Percentiles rank a stretch among this genome's conserved stretches.
phyloP scores from a whole-genome alignment of 2,329 filamentous ascomycete genomes.

The Exophiala bonariae region DNA sequence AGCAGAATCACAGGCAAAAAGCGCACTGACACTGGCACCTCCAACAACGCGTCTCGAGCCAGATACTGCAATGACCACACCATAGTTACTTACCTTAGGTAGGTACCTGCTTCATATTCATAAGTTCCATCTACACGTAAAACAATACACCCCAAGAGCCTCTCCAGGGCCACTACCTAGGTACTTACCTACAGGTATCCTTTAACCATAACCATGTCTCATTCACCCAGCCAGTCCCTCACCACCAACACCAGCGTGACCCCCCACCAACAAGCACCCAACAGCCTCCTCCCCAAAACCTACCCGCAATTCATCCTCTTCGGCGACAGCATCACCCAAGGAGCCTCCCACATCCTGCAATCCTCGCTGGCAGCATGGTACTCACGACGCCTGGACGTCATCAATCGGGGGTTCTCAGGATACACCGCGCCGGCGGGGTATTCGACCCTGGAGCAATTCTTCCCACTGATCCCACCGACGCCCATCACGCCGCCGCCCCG shows the following conservation, averaged over 20 bases:
- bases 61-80: no score
- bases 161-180: no score
- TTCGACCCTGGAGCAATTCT: constrained; percentile 18
- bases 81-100: no score
- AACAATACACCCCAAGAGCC: no score
- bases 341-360: constrained; percentile 50
- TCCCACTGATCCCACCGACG: constrained; percentile 11
- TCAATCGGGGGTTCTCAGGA: constrained; percentile 73
- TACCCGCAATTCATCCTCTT: constrained; percentile 80
- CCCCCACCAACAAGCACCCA: constrained; percentile 50
- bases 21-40: no score
- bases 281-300: constrained; percentile 19
- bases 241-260: neutral
- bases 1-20: no score
- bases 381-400: constrained; percentile 74
- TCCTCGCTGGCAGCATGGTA: constrained; percentile 43
- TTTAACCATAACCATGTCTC: constrained; percentile 16
- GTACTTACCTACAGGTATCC: no score
- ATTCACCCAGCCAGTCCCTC: constrained; percentile 7
- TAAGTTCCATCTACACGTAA: no score
- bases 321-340: constrained; percentile 85
- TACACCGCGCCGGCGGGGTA: constrained; percentile 45
- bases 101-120: no score
- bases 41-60: no score
- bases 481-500: neutral